Evolutionary conservation across 768 basidiomycete species (phyloP).

Genomic region (Auricularia sp.): DNA sequence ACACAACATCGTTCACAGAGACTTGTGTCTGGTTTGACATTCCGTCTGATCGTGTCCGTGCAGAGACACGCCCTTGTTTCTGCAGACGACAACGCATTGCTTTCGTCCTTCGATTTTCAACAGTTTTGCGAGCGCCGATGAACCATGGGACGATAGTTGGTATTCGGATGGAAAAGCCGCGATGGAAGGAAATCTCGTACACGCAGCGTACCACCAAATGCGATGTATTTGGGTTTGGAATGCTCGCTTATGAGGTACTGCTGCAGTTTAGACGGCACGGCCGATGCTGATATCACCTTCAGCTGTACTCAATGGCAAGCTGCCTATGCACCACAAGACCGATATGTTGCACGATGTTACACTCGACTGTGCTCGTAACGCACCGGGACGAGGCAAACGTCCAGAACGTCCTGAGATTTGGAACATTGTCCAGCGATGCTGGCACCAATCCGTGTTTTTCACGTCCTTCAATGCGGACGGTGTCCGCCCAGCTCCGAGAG

Average conservation of each 20-base stretch:
- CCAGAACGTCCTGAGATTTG: neutral
- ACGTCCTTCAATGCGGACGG: neutral
- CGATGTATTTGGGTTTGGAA: neutral
- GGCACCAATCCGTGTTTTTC: neutral
- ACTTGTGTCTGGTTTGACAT: neutral
- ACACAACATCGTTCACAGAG: too few relatives aligned
- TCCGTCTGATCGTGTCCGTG: neutral
- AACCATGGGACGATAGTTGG: neutral
- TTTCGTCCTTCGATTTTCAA: neutral
- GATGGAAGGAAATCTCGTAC: neutral
- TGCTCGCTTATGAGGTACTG: neutral
- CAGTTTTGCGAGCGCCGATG: neutral
- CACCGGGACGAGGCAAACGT: neutral
- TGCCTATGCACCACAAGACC: too few relatives aligned
- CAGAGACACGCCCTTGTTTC: neutral
- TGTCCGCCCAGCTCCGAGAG: neutral
- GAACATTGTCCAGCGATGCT: neutral
- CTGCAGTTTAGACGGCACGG: too few relatives aligned
- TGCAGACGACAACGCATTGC: neutral
- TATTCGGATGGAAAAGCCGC: neutral
- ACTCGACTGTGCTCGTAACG: too few relatives aligned
- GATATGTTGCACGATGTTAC: too few relatives aligned
- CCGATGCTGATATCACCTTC: too few relatives aligned
- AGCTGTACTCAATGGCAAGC: too few relatives aligned
- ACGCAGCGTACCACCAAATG: neutral